Conservation (phyloP, 768 basidiomycete genomes). For the Auricularia heimuer region DNA sequence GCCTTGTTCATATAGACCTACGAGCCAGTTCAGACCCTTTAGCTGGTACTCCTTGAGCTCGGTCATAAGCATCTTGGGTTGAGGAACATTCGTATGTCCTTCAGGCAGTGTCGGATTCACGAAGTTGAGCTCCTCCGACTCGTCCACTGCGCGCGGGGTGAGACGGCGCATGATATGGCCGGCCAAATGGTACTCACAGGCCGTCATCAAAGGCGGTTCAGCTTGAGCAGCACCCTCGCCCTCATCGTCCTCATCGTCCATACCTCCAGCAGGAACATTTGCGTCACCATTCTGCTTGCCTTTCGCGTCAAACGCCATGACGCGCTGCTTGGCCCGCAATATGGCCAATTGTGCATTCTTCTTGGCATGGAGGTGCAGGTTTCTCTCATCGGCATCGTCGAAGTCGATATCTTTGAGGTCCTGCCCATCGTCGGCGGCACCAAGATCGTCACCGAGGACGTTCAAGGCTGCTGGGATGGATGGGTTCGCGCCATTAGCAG, state of each 20-base stretch:
- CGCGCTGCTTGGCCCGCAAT: slow-evolving; percentile 63
- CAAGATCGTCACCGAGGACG: slow-evolving; percentile 42
- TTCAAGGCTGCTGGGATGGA: not conserved
- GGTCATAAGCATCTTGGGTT: slow-evolving; percentile 94
- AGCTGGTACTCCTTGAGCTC: slow-evolving; percentile 97
- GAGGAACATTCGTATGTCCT: slow-evolving; percentile 74
- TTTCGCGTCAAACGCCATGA: slow-evolving; percentile 76
- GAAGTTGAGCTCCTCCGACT: slow-evolving; percentile 93
- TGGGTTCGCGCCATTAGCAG: slow-evolving; percentile 17
- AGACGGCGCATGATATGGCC: not conserved
- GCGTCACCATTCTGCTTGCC: slow-evolving; percentile 74
- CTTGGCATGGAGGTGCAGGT: slow-evolving; percentile 74
- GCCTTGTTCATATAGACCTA: slow-evolving; percentile 94
- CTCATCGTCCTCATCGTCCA: slow-evolving; percentile 26
- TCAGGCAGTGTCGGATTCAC: slow-evolving; percentile 91
- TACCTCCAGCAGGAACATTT: slow-evolving; percentile 48
- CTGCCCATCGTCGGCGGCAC: slow-evolving; percentile 36
- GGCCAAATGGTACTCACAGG: slow-evolving; percentile 41
- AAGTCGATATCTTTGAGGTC: slow-evolving; percentile 74
- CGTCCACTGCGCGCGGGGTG: slow-evolving; percentile 49
- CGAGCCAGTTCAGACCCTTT: slow-evolving; percentile 97
- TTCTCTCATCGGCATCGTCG: slow-evolving; percentile 84
- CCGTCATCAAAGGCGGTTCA: slow-evolving; percentile 43
- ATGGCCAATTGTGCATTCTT: slow-evolving; percentile 88
- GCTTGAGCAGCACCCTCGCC: slow-evolving; percentile 33